A percentile compares a stretch with the other conserved stretches of the same genome.
phyloP scores from a whole-genome alignment of 192 early-diverging fungal genomes.

The Backusella tuberculispora region DNA sequence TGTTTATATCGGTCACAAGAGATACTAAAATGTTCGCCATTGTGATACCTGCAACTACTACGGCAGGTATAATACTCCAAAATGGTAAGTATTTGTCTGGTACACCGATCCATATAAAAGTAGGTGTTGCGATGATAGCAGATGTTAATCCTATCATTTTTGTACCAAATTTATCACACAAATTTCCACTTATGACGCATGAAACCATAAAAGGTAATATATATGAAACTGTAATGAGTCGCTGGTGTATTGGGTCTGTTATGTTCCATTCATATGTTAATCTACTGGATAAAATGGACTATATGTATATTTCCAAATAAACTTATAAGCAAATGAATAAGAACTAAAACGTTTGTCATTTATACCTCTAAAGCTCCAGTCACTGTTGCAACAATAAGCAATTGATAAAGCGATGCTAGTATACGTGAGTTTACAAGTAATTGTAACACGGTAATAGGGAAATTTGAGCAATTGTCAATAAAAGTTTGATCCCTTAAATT shows the following conservation, averaged over 20 bases:
- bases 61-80: constrained; percentile 10
- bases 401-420: constrained; percentile 4
- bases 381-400: not conserved
- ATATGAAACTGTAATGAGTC: not conserved
- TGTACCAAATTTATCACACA: constrained; percentile 21
- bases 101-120: constrained; percentile 18
- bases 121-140: not conserved
- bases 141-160: constrained; percentile 14
- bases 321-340: not conserved
- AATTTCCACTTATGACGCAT: not conserved
- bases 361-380: constrained; percentile 21
- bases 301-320: not conserved
- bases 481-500: constrained; percentile 15
- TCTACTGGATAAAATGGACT: not conserved
- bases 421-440: not conserved
- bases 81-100: not conserved
- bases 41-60: not conserved
- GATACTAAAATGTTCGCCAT: constrained; percentile 1
- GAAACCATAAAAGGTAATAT: constrained; percentile 13
- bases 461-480: too few species aligned
- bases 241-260: constrained; percentile 1
- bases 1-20: not conserved
- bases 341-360: not conserved
- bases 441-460: not conserved
- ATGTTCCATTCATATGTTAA: not conserved